Base-by-base conservation (phyloP, 352 stramenopile genomes). In the Phytophthora multivora region DNA sequence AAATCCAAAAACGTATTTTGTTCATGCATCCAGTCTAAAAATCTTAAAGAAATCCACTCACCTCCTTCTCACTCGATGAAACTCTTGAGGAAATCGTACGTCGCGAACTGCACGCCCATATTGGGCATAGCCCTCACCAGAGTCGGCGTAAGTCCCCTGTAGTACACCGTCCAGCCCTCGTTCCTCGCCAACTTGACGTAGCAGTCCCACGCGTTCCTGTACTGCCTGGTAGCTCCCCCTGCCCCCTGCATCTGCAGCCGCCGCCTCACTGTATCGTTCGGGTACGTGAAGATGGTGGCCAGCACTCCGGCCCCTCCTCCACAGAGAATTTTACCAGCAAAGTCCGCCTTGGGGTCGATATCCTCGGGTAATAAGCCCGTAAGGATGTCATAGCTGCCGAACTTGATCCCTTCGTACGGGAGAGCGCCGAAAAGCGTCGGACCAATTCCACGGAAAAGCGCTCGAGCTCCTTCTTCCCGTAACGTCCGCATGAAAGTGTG, bases 181-280 rank as follows among this genome's bases (percentile, higher is more conserved):
- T 79, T 69, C 47, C 57, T 69, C 23, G 79, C 71, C 26, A 95
- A 65, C 55, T 83, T 72, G 19, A 86, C 66, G 60, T 89, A 92
- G 76, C 88, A 96, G 72, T 96, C 74, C 59, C 77, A 78, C 1
- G 82, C 83, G 58, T 86, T 88, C 43, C 52, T 71, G 74, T 95
- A 96, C 39, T 93, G 61, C 6, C 78, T 64, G 12, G 69, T 51
- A 4, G 60, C 51, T 31, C 88, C 88, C 16, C 81, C 81, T 9
- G 81, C 84, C 12, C 88, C 88, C 72, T 96, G 86, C 83, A 93
- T 95, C 73, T 96, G 89, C 68, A 96, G 74, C 15, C 88, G 73
- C 31, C 88, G 69, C 4, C 89, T 81, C 48, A 96, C 80, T 15
- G 89, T 96, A 68, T 96, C 89, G 69, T 94, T 94, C 41, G 89